Evolutionary conservation across 2,329 filamentous ascomycete genomes (phyloP), one percentile per base, ranked within the genome.

Genomic region (Aureobasidium zeae): DNA sequence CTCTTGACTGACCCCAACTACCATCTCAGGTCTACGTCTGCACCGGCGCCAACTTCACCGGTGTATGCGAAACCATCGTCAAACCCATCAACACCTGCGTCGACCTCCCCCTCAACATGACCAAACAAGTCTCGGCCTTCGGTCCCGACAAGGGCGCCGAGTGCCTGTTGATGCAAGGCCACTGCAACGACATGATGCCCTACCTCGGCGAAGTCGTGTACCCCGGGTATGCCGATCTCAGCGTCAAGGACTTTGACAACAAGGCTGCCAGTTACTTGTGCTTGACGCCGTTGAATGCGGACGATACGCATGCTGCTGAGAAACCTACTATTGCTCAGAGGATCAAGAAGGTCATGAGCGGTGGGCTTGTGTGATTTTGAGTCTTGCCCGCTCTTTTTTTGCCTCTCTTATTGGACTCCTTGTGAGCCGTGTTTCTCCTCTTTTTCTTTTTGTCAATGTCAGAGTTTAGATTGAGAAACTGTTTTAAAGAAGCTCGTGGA

Each of bases 21-120:
- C 12, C 19, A 12, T 12, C 5, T 4, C 16, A 35, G 45, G 31
- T 37, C 37, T 36, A 36, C 25, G 5, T 21, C 10, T 47, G 45
- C 20, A 42, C 37, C n/a, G 45, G 26, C 15, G 21, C 32, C 32
- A 47, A 47, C 38, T 47, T 17, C 30, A 42, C 34, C 17, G 45
- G 25, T 16, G 5, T 12, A 2, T 47, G 45, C 37, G 10, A 22
- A 3, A 17, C 31, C 6, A 5, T 35, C 20, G 24, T 12, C 12
- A 17, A 29, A 15, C 30, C 45, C 7, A 15, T 47, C 11, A 22
- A 36, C 26, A 31, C 17, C n/a, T 47, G 45, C 32, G 26, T 35
- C 38, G 26, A 43, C 28, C 20, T 45, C 6, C 45, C 37, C 16
- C 19, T 13, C 15, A 28, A 12, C 5, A 20, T 35, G 24, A 36